phyloP scores from a whole-genome alignment of 2,329 filamentous ascomycete species.

The Atkinsonella hypoxylon region DNA sequence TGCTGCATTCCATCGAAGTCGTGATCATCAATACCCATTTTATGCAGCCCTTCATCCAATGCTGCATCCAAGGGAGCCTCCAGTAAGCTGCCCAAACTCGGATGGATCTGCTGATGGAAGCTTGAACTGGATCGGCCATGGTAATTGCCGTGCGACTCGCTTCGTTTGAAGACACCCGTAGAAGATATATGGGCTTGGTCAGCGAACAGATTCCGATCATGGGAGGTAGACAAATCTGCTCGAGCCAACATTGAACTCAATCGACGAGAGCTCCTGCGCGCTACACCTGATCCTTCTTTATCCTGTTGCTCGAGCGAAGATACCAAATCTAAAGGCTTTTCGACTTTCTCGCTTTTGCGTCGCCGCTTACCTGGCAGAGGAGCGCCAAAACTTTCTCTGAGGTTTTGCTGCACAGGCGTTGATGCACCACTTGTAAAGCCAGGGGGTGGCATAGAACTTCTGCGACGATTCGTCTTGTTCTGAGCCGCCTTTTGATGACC shows the following conservation, averaged over 20 bases:
- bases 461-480: conserved; percentile 36
- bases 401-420: conserved; percentile 59
- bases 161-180: conserved; percentile 41
- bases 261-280: conserved; percentile 54
- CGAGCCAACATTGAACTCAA: conserved; percentile 86
- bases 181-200: conserved; percentile 42
- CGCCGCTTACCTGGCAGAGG: conserved; percentile 40
- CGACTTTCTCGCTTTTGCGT: conserved; percentile 38
- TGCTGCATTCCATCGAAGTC: conserved; percentile 58
- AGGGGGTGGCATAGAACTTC: conserved; percentile 55
- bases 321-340: conserved; percentile 49
- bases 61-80: conserved; percentile 59
- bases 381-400: conserved; percentile 67
- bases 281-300: conserved; percentile 37
- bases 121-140: conserved; percentile 27
- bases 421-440: conserved; percentile 61
- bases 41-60: conserved; percentile 60
- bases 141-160: conserved; percentile 54
- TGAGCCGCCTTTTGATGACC: conserved; percentile 34
- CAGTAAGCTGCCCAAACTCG: conserved; percentile 48
- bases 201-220: conserved; percentile 68
- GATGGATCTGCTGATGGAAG: conserved; percentile 33
- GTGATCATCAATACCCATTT: conserved; percentile 61
- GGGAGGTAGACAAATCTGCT: conserved; percentile 74
- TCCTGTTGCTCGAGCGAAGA: conserved; percentile 60